Conservation (phyloP, 2,329 filamentous ascomycete species). For the Lasiodiplodia sp. region DNA sequence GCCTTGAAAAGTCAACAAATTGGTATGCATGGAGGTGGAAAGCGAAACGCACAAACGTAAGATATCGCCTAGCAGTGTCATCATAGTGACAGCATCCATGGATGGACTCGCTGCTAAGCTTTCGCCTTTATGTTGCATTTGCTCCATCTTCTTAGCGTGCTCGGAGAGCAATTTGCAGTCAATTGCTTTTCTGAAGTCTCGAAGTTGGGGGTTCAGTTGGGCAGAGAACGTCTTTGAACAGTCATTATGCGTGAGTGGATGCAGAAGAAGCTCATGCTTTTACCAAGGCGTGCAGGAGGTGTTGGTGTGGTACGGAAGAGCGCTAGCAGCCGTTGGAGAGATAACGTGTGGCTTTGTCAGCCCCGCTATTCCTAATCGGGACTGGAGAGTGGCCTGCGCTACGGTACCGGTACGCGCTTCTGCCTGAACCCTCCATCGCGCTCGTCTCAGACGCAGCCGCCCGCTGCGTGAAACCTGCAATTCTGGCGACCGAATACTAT, state of each 20-base stretch:
- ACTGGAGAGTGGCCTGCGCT: background rate
- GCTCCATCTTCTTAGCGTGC: background rate
- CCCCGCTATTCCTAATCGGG: background rate
- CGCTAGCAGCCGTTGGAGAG: background rate
- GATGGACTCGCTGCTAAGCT: background rate
- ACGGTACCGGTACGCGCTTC: background rate
- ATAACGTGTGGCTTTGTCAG: background rate
- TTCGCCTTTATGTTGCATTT: background rate
- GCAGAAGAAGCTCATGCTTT: background rate
- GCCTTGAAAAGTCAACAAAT: constrained; percentile 27
- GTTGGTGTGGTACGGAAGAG: background rate
- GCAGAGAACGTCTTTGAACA: background rate
- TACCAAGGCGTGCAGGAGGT: too few relatives aligned
- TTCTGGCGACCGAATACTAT: background rate
- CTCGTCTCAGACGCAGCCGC: background rate
- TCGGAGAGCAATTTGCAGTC: background rate
- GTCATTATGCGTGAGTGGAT: background rate
- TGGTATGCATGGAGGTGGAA: background rate
- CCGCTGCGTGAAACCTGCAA: background rate
- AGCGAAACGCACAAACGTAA: constrained; percentile 38
- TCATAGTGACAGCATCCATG: constrained; percentile 34
- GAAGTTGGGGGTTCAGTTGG: background rate
- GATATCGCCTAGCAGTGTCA: constrained; percentile 40
- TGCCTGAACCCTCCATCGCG: background rate
- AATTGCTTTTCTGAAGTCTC: background rate